A percentile compares a stretch with the other conserved stretches of the same genome.
phyloP scores from a whole-genome alignment of 139 green algal genomes.

The Yamagishiella unicocca region DNA sequence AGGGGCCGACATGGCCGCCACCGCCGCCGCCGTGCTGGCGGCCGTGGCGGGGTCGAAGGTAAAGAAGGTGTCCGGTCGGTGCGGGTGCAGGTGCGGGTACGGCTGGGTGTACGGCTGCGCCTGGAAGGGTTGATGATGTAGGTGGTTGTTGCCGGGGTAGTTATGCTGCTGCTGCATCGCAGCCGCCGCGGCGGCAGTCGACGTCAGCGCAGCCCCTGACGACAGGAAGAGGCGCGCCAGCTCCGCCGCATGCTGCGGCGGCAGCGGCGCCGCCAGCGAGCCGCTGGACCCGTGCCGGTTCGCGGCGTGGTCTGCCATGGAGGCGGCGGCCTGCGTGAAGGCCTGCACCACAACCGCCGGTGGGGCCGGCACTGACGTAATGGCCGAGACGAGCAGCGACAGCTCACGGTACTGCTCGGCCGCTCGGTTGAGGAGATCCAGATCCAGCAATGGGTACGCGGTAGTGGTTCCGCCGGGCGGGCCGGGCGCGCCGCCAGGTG shows the following conservation, averaged over 20 bases:
- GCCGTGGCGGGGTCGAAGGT: not conserved
- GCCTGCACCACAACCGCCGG: constrained; percentile 21
- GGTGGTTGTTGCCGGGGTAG: too few relatives aligned
- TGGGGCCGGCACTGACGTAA: constrained; percentile 23
- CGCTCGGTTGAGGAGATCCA: constrained; percentile 28
- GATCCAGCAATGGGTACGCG: not conserved
- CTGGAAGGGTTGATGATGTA: not conserved
- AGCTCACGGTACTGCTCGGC: constrained; percentile 49
- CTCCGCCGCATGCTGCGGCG: constrained; percentile 29
- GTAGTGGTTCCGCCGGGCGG: not conserved
- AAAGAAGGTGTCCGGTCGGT: not conserved
- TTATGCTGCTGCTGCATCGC: not conserved
- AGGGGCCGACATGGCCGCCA: constrained; percentile 4
- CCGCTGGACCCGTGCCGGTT: not conserved
- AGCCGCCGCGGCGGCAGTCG: not conserved
- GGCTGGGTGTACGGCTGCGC: not conserved
- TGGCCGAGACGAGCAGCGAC: constrained; percentile 25
- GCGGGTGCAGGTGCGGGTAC: not conserved
- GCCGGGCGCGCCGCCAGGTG: not conserved
- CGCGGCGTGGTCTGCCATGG: constrained; percentile 9
- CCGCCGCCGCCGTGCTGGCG: constrained; percentile 2
- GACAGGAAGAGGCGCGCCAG: constrained; percentile 39
- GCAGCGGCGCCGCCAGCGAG: not conserved
- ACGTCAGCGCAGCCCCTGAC: constrained; percentile 27
- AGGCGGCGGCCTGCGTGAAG: constrained; percentile 23